Evolutionary conservation across 1,139 yeast species (phyloP).

Genomic region (Casaregolazyma lundiana): DNA sequence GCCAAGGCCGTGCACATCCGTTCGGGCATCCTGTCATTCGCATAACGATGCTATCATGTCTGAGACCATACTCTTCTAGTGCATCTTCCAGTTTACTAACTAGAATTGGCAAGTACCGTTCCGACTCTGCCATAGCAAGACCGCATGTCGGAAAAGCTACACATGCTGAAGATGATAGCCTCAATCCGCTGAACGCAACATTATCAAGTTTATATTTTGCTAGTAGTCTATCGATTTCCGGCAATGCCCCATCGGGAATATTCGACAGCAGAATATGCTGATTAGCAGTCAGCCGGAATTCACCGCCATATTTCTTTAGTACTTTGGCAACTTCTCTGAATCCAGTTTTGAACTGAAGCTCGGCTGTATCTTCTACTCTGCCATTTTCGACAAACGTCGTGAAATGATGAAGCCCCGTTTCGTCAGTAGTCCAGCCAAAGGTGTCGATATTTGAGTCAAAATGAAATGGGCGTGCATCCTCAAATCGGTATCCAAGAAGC

Average conservation of each 20-base stretch:
- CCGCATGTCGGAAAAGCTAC: constrained; percentile 99
- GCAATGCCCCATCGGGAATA: constrained; percentile 64
- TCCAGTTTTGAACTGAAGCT: constrained; percentile 86
- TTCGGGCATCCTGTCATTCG: constrained; percentile 99
- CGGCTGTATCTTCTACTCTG: constrained; percentile 90
- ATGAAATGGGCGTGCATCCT: constrained; percentile 62
- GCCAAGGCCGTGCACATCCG: constrained; percentile 98
- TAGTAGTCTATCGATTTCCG: constrained; percentile 57
- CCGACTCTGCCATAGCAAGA: constrained; percentile 97
- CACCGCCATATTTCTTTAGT: constrained; percentile 59
- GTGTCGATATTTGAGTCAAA: constrained; percentile 86
- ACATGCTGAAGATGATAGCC: constrained; percentile 93
- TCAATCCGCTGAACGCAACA: constrained; percentile 73
- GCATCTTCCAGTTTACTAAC: constrained; percentile 76
- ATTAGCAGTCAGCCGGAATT: constrained; percentile 92
- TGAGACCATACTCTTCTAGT: constrained; percentile 85
- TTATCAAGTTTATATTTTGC: constrained; percentile 78
- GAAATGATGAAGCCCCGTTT: constrained; percentile 79
- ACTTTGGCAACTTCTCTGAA: constrained; percentile 70
- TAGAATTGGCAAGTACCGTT: constrained; percentile 84
- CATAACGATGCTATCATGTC: constrained; percentile 94
- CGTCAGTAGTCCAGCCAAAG: constrained; percentile 94
- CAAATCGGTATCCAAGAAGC: constrained; percentile 71
- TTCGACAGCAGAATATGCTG: constrained; percentile 83
- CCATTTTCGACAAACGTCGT: constrained; percentile 96